A percentile compares a stretch with the other conserved stretches of the same genome.
These are phyloP conservation scores for Corynespora cassiicola DNA, from an alignment of 2,329 filamentous ascomycete genomes.

Conservation along the genomic window DNA sequence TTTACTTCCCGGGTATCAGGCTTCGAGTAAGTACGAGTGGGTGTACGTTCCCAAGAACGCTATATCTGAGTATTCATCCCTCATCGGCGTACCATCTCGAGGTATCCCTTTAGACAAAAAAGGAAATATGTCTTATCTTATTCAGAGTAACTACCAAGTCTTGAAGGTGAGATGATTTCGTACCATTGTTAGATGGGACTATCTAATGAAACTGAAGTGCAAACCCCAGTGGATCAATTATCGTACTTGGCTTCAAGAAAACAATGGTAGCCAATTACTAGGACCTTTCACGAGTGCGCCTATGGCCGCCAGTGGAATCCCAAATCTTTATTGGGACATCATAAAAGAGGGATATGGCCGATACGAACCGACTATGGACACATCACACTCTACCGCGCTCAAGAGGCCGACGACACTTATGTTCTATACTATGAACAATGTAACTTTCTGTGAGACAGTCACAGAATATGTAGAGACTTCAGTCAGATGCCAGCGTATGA, in stretches of 20 bases:
- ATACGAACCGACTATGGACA: too few species aligned
- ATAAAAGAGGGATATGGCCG: too few species aligned
- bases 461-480: conserved; percentile 1
- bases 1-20: not conserved
- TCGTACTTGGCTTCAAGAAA: too few species aligned
- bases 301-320: too few species aligned
- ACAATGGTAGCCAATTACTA: too few species aligned
- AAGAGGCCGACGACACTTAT: too few species aligned
- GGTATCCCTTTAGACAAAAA: not conserved
- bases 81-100: conserved; percentile 1
- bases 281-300: too few species aligned
- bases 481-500: not conserved
- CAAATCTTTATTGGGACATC: too few species aligned
- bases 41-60: not conserved
- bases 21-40: not conserved
- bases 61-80: not conserved
- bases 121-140: conserved; percentile 1
- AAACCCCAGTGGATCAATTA: too few species aligned
- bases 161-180: conserved; percentile 1
- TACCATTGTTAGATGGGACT: too few species aligned
- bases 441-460: conserved; percentile 1
- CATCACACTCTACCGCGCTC: too few species aligned
- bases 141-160: not conserved
- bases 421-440: not conserved
- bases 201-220: too few species aligned